These are phyloP conservation scores for Acer negundo DNA, from an alignment of 345 rosid genomes.

Conservation along the genomic window DNA sequence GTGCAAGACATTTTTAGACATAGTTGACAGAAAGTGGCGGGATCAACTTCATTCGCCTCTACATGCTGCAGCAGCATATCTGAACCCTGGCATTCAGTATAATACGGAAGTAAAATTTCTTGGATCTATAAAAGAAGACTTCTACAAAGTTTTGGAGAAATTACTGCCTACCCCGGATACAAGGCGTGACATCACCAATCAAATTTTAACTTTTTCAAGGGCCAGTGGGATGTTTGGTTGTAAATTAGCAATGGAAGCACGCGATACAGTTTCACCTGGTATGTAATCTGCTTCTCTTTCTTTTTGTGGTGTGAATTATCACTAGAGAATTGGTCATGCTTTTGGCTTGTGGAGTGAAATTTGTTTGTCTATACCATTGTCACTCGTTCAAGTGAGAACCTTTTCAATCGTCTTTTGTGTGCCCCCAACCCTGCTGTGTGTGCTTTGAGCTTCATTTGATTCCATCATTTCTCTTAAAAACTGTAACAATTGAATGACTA, in stretches of 20 bases:
- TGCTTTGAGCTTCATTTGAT: background rate
- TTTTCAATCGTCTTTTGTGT: background rate
- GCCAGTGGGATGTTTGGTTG: constrained; percentile 86
- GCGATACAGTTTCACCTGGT: constrained; percentile 81
- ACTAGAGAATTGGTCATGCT: background rate
- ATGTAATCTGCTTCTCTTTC: constrained; percentile 13
- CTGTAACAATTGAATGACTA: background rate
- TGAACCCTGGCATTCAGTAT: constrained; percentile 84
- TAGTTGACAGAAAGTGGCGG: constrained; percentile 78
- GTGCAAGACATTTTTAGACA: constrained; percentile 74
- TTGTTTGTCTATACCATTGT: background rate
- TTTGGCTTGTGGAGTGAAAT: background rate
- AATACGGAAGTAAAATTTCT: constrained; percentile 79
- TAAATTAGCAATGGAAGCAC: constrained; percentile 79
- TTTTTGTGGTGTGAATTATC: background rate
- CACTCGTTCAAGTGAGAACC: background rate
- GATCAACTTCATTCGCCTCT: constrained; percentile 83
- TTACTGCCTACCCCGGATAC: constrained; percentile 85
- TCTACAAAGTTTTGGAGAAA: constrained; percentile 80
- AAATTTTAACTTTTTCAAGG: constrained; percentile 68
- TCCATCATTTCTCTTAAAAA: background rate
- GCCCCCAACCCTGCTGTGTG: background rate
- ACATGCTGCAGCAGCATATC: constrained; percentile 83
- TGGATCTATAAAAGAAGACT: constrained; percentile 72
- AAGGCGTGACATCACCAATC: constrained; percentile 79